Base-by-base conservation (phyloP, 371 early-diverging fungal genomes). In the Dichotomocladium elegans region DNA sequence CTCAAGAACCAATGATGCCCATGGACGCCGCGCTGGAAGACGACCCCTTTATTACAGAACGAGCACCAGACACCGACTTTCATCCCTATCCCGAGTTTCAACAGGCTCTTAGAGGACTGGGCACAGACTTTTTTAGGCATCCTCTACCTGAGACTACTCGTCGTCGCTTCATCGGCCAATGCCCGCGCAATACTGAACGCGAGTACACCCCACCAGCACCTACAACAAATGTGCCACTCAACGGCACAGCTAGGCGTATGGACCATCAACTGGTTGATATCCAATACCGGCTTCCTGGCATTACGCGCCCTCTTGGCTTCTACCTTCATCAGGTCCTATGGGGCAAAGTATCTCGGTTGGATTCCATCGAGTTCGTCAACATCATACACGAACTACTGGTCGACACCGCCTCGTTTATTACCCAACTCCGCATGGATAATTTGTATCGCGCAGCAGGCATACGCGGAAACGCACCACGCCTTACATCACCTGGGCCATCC, bases 251-350 rank as follows among this genome's bases (percentile, higher is more conserved):
- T 12, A 12, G 29, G 29, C 45, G 21, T 4, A 14, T 27, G 22
- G 41, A 55, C 15, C 40, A 21, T 19, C 29, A 47, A 21, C 27
- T 53, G 10, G 27, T 15, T 15, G 45, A 44, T 33, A 28, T 53
- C 3, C 53, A 53, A 41, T 53, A 25, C 37, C 31, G 46, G 12
- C 46, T 53, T 14, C 46, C 53, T 4, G 53, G 53, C 2, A 10
- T 53, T 28, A 45, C 53, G 10, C 46, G 45, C 4, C 46, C 53
- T 5, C 3, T 53, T 31, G 46, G 46, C 22, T 29, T 22, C 8
- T 53, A 37, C 42, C 22, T 26, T 1, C 45, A 44, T 27, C 15
- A 24, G 11, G 19, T 21, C 6, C 4, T 44, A 12, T 29, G 27
- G 3, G 9, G 29, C 7, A 7, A 14, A 24, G 28, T 44, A 1